Evolutionary conservation across 768 basidiomycete genomes (phyloP), one percentile per base, ranked within the genome.

Genomic region (Naganishia antarctica): DNA sequence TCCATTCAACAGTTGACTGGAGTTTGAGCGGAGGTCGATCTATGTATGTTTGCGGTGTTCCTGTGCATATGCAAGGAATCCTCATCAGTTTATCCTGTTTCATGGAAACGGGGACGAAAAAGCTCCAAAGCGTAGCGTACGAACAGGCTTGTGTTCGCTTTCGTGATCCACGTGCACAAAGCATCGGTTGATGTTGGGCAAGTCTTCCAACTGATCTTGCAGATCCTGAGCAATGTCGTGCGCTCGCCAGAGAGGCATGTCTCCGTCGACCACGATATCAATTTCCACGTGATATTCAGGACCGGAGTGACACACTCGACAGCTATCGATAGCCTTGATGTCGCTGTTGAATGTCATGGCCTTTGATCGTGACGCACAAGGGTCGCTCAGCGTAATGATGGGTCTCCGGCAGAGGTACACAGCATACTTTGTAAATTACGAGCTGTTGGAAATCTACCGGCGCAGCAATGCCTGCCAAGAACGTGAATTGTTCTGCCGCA

Each of bases 91-190:
- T 21, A 18, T 18, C 1, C 25, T 2, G 37, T 4, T 25, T 32
- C 25, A 0, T 21, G 16, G 23, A 21, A 45, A 0, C 13, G n/a
- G 8, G 8, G 37, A 5, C 37, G 23, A 2, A 32, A 32, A 4
- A 12, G 3, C 21, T 3, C 43, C 41, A 5, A 2, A 48, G n/a
- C 43, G 7, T 43, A 44, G 34, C 37, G 34, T 15, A 74, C 76
- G 70, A 34, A 86, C 85, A 12, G 85, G 85, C 51, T 79, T 73
- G 78, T 93, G 91, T n/a, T 86, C 87, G 5, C 88, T 87, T 79
- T 94, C 92, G 71, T 94, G 87, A 78, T 96, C 92, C 64, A 94
- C 90, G 73, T 96, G 92, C 26, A 96, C 91, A 76, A 93, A 96
- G 40, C 92, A 92, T 40, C 92, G 81, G 67, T 89, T 91, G 45